Conservation (phyloP, 2,329 filamentous ascomycete species). For the Colletotrichum tamarilloi region DNA sequence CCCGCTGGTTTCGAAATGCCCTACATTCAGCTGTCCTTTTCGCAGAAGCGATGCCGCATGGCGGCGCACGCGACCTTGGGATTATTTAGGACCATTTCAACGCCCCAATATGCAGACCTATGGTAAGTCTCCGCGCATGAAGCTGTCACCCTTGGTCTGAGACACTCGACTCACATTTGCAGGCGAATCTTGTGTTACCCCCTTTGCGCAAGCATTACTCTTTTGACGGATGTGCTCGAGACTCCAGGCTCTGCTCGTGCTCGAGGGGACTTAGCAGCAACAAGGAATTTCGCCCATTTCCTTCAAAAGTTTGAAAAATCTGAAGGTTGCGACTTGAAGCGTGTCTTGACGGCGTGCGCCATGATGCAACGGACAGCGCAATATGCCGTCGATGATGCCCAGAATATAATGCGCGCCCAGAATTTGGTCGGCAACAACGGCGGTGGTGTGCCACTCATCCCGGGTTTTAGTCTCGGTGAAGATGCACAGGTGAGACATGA, state of each 20-base stretch:
- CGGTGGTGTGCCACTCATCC: slow-evolving; percentile 9
- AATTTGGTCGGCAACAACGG: slow-evolving; percentile 8
- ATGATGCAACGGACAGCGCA: slow-evolving; percentile 30
- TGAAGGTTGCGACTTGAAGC: slow-evolving; percentile 25
- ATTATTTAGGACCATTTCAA: slow-evolving; percentile 8
- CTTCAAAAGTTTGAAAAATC: slow-evolving; percentile 30
- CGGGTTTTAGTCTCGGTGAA: slow-evolving; percentile 7
- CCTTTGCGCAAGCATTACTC: slow-evolving; percentile 25
- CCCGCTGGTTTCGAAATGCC: slow-evolving; percentile 9
- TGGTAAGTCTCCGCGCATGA: slow-evolving; percentile 15
- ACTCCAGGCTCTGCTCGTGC: slow-evolving; percentile 17
- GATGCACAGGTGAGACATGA: slow-evolving; percentile 26
- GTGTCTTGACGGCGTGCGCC: slow-evolving; percentile 27
- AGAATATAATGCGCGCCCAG: slow-evolving; percentile 17
- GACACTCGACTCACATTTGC: neutral
- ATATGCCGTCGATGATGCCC: slow-evolving; percentile 25
- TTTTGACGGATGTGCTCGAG: slow-evolving; percentile 32
- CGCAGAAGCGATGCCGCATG: slow-evolving; percentile 25
- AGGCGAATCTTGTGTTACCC: slow-evolving; percentile 34
- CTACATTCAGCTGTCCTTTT: slow-evolving; percentile 22
- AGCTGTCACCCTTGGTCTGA: neutral
- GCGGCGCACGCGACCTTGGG: slow-evolving; percentile 26
- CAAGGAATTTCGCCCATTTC: slow-evolving; percentile 27
- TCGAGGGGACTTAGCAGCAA: slow-evolving; percentile 22
- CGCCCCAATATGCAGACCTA: slow-evolving; percentile 25